A percentile compares a stretch with the other conserved stretches of the same genome.
phyloP scores from a whole-genome alignment of 805 yeast genomes.

The Yamadazyma endophytica region DNA sequence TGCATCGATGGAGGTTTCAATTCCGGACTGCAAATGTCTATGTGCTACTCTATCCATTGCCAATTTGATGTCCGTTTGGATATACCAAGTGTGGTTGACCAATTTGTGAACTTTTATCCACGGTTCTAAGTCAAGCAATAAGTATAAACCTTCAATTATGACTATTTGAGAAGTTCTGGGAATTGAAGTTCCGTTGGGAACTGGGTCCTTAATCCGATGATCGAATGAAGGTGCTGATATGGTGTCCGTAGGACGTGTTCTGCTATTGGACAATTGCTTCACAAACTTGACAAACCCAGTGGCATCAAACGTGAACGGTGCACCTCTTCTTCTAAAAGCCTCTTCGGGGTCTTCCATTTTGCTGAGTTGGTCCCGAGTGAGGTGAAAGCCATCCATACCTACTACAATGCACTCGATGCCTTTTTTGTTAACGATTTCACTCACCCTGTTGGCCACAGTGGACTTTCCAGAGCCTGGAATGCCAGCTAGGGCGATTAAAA shows the following conservation, averaged over 20 bases:
- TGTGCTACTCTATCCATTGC: conserved; percentile 59
- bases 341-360: conserved; percentile 48
- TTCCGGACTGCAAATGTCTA: conserved; percentile 60
- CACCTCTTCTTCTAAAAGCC: conserved; percentile 70
- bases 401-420: conserved; percentile 18
- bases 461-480: conserved; percentile 87
- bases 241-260: conserved; percentile 17
- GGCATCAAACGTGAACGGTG: conserved; percentile 83
- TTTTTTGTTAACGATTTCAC: conserved; percentile 15
- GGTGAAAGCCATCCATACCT: conserved; percentile 41
- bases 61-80: conserved; percentile 40
- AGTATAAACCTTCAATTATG: conserved; percentile 73
- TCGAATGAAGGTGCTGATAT: conserved; percentile 68
- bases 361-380: conserved; percentile 25
- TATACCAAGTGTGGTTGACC: conserved; percentile 46
- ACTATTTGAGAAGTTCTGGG: conserved; percentile 47
- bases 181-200: conserved; percentile 46
- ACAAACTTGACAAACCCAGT: conserved; percentile 22
- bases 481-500: conserved; percentile 65
- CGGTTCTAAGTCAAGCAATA: conserved; percentile 52
- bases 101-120: conserved; percentile 50
- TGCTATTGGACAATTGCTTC: conserved; percentile 10
- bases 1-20: conserved; percentile 41
- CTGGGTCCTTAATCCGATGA: conserved; percentile 73
- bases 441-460: conserved; percentile 53